Evolutionary conservation across 208 protist genomes (phyloP).

Genomic region (Leishmania guyanensis): DNA sequence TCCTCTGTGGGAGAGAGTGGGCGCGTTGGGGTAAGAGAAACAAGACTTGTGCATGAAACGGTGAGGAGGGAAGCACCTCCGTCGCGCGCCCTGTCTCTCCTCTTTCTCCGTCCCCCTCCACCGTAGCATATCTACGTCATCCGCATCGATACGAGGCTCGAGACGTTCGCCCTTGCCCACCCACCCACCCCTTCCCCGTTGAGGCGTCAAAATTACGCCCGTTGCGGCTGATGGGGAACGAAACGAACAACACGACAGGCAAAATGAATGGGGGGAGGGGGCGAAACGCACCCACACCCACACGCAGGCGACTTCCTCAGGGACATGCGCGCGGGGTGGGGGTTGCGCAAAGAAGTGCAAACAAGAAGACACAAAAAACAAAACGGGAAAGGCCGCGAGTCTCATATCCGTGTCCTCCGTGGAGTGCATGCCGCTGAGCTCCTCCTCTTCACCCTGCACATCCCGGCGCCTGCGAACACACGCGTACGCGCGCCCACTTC

Average conservation of each 20-base stretch:
- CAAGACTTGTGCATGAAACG: no score
- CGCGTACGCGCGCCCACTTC: not conserved
- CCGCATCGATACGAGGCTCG: not conserved
- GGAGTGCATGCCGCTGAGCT: not conserved
- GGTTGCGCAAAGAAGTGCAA: not conserved
- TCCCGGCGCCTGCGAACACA: not conserved
- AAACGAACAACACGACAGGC: no score
- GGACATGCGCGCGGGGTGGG: no score
- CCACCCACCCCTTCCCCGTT: no score
- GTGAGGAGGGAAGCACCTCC: no score
- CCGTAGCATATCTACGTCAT: not conserved
- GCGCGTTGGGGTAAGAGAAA: no score
- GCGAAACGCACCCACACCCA: not conserved
- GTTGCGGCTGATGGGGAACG: no score
- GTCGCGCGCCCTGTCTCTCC: not conserved
- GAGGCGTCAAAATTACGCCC: no score
- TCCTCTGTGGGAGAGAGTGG: no score
- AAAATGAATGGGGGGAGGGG: not conserved
- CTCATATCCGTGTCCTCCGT: not conserved
- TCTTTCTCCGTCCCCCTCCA: not conserved
- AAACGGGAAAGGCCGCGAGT: not conserved
- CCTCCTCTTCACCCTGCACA: not conserved
- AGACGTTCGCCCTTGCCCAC: not conserved
- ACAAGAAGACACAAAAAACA: not conserved
- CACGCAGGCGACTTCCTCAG: not conserved